Evolutionary conservation across 2,329 filamentous ascomycete genomes (phyloP).

Genomic region (Talaromyces sp.): DNA sequence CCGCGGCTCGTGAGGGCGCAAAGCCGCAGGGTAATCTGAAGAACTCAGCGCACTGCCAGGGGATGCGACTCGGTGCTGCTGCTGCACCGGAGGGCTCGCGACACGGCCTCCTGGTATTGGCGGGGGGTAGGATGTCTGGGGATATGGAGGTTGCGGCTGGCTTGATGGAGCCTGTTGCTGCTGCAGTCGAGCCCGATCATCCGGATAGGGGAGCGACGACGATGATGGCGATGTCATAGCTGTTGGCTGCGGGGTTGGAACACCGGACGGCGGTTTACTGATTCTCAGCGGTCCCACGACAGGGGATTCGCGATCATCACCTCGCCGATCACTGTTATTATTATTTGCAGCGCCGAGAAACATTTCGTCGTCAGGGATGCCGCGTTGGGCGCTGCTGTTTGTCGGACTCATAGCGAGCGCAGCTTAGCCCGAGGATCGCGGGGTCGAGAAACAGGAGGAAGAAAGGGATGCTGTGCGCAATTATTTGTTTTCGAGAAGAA

Average conservation of each 20-base stretch:
- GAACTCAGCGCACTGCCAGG: conserved; percentile 17
- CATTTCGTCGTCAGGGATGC: conserved; percentile 73
- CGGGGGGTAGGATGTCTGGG: conserved; percentile 19
- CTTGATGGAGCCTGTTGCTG: conserved; percentile 22
- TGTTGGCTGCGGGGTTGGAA: conserved; percentile 41
- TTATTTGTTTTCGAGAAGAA: background rate
- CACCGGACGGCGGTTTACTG: conserved; percentile 61
- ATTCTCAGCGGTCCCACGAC: conserved; percentile 80
- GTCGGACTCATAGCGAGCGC: conserved; percentile 33
- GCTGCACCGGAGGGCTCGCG: conserved; percentile 12
- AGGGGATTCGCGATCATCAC: conserved; percentile 57
- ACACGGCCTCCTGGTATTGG: conserved; percentile 13
- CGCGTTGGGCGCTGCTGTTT: conserved; percentile 46
- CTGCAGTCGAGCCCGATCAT: conserved; percentile 49
- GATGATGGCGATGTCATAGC: conserved; percentile 53
- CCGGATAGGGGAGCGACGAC: conserved; percentile 65
- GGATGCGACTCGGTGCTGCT: conserved; percentile 12
- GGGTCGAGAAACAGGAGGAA: background rate
- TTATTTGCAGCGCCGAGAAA: conserved; percentile 50
- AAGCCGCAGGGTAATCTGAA: conserved; percentile 33
- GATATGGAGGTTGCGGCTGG: conserved; percentile 26
- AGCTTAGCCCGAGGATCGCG: background rate
- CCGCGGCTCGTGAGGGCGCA: conserved; percentile 42
- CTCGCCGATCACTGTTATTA: conserved; percentile 7
- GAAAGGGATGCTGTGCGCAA: background rate